Evolutionary conservation across 768 basidiomycete genomes (phyloP), one percentile per base, ranked within the genome.

Genomic region (Suillus subluteus): DNA sequence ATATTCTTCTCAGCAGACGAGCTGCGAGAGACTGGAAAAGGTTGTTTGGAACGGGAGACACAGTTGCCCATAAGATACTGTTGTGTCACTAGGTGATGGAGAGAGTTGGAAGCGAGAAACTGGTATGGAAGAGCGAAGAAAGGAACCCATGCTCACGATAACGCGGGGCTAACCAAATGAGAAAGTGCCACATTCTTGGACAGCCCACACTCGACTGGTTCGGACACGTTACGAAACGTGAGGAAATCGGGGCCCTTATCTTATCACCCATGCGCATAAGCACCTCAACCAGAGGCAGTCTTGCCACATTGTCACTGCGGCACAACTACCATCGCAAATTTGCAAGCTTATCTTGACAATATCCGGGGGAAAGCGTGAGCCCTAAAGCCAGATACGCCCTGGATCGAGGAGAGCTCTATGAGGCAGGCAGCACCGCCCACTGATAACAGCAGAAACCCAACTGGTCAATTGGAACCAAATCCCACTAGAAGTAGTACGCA

Each of bases 61-160:
- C 50, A 75, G 56, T 69, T 78, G 1, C 77, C 76, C 76, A 77
- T 77, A 7, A 58, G 4, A 16, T 55, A 68, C 40, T 11, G n/a
- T 12, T 15, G 26, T 68, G 18, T 2, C 18, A 62, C 62, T 62
- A 18, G 37, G 66, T 67, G 68, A 56, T 65, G n/a, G 41, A 61
- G 59, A 46, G 21, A 23, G 46, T 58, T 6, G 59, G 48, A 62
- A 50, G 62, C 23, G 23, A 15, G 55, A 44, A 50, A 58, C 30
- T 48, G 5, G 35, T 35, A 50, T 16, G 43, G 13, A 46, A 52
- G 48, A 50, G 37, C n/a, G 26, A 63, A 35, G 18, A 32, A 63
- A 62, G 48, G 62, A 44, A 48, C 44, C 58, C 67, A 72, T 75
- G 58, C 41, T 58, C 41, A 35, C 23, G 61, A 64, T 37, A 32